A percentile compares a stretch with the other conserved stretches of the same genome.
Conservation (phyloP, 176 grass and related monocot genomes). For the Miscanthus lutarioriparius region DNA sequence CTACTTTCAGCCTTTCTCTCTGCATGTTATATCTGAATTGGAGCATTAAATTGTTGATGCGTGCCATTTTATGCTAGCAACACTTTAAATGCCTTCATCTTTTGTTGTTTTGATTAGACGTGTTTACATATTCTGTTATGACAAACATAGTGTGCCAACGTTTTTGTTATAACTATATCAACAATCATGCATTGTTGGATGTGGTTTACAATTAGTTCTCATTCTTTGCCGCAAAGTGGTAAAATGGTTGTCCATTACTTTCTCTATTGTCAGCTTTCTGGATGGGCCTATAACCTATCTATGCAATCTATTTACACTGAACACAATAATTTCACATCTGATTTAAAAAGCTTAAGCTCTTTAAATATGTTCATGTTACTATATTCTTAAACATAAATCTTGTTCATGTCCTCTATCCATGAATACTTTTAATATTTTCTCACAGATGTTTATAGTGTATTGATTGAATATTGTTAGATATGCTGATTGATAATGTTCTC, state of each 20-base stretch:
- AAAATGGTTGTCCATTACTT: background rate
- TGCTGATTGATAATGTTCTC: conserved; percentile 23
- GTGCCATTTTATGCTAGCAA: background rate
- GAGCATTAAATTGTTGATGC: background rate
- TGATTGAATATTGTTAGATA: background rate
- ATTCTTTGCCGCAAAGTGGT: background rate
- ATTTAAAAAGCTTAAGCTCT: conserved; percentile 4
- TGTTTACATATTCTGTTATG: conserved; percentile 7
- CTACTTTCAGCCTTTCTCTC: background rate
- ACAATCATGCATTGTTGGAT: conserved; percentile 9
- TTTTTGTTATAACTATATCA: background rate
- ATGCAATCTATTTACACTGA: background rate
- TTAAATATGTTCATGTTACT: background rate
- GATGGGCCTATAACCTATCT: background rate
- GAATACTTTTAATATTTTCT: background rate
- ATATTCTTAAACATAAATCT: background rate
- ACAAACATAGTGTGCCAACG: background rate
- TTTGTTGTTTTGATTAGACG: conserved; percentile 17
- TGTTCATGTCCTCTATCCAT: conserved; percentile 5
- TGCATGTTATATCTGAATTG: background rate
- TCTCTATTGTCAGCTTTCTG: background rate
- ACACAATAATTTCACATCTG: background rate
- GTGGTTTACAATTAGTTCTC: background rate
- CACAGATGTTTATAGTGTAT: background rate
- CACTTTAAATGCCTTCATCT: conserved; percentile 16